A percentile compares a stretch with the other conserved stretches of the same genome.
Conservation (phyloP, 345 rosid species). For the Capsella bursapastoris region DNA sequence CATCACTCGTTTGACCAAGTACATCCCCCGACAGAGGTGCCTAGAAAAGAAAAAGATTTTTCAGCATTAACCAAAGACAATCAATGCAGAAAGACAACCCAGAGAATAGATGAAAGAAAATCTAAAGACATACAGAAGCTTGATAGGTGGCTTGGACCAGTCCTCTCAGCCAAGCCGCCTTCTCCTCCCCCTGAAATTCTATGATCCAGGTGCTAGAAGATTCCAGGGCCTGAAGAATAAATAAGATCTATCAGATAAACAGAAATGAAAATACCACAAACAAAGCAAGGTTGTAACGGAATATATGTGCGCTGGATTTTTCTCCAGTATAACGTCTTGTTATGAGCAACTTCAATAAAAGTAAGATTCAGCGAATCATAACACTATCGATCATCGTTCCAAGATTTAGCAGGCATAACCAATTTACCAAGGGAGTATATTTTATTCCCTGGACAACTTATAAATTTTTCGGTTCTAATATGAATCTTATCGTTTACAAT, state of each 20-base stretch:
- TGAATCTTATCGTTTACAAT: slow-evolving; percentile 19
- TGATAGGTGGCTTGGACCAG: slow-evolving; percentile 89
- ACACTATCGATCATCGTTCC: slow-evolving; percentile 25
- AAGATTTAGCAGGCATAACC: slow-evolving; percentile 26
- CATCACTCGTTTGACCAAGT: slow-evolving; percentile 60
- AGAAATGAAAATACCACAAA: slow-evolving; percentile 22
- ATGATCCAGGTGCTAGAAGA: slow-evolving; percentile 91
- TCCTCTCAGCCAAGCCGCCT: slow-evolving; percentile 81
- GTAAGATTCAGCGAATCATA: slow-evolving; percentile 28
- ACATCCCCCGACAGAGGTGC: slow-evolving; percentile 73
- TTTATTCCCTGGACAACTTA: slow-evolving; percentile 11
- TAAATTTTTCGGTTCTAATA: background rate
- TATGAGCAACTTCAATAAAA: slow-evolving; percentile 25
- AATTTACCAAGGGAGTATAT: slow-evolving; percentile 23
- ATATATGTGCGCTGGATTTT: slow-evolving; percentile 26
- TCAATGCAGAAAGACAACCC: slow-evolving; percentile 28
- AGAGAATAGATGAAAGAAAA: slow-evolving; percentile 23
- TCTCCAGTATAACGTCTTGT: slow-evolving; percentile 8
- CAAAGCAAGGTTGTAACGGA: slow-evolving; percentile 17
- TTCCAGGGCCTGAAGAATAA: slow-evolving; percentile 78
- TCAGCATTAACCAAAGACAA: slow-evolving; percentile 25
- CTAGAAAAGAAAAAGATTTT: slow-evolving; percentile 46
- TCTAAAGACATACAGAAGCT: slow-evolving; percentile 75
- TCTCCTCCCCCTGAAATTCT: slow-evolving; percentile 76
- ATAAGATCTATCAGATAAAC: slow-evolving; percentile 16